Conservation (phyloP, 1,139 yeast species). For the Geotrichum reessii region DNA sequence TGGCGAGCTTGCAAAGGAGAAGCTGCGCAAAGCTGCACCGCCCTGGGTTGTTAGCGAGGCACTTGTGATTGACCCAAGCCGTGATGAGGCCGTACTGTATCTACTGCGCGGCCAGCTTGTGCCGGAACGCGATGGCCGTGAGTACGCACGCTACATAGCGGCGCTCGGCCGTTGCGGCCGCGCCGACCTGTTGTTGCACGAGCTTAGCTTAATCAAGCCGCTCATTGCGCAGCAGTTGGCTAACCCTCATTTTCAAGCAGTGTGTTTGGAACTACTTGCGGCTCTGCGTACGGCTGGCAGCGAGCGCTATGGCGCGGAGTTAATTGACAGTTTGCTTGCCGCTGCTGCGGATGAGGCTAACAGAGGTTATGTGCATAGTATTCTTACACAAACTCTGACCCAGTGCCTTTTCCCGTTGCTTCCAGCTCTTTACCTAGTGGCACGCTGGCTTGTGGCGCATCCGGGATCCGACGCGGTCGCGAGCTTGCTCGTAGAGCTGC, state of each 20-base stretch:
- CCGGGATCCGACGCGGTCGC: neutral
- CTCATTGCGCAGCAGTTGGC: slow-evolving; percentile 5
- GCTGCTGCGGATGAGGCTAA: neutral
- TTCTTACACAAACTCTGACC: neutral
- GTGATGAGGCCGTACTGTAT: slow-evolving; percentile 29
- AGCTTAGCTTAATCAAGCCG: slow-evolving; percentile 24
- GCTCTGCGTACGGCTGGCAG: slow-evolving; percentile 26
- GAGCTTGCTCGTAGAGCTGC: neutral
- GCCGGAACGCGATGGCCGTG: slow-evolving; percentile 18
- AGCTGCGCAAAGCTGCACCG: slow-evolving; percentile 20
- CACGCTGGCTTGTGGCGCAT: neutral
- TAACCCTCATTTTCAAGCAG: slow-evolving; percentile 22
- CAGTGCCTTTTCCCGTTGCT: neutral
- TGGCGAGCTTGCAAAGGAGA: slow-evolving; percentile 23
- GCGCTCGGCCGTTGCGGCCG: slow-evolving; percentile 31
- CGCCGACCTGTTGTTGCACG: slow-evolving; percentile 24
- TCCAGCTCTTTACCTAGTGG: neutral
- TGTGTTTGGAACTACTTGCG: slow-evolving; percentile 27
- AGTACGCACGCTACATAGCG: slow-evolving; percentile 27
- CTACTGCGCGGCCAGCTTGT: slow-evolving; percentile 26
- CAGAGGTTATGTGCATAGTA: neutral
- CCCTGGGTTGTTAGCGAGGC: slow-evolving; percentile 28
- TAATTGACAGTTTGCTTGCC: neutral
- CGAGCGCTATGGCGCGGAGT: slow-evolving; percentile 21
- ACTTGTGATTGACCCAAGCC: slow-evolving; percentile 25